phyloP scores from a whole-genome alignment of 495 filamentous ascomycete species.

The Bacidia rubella region DNA sequence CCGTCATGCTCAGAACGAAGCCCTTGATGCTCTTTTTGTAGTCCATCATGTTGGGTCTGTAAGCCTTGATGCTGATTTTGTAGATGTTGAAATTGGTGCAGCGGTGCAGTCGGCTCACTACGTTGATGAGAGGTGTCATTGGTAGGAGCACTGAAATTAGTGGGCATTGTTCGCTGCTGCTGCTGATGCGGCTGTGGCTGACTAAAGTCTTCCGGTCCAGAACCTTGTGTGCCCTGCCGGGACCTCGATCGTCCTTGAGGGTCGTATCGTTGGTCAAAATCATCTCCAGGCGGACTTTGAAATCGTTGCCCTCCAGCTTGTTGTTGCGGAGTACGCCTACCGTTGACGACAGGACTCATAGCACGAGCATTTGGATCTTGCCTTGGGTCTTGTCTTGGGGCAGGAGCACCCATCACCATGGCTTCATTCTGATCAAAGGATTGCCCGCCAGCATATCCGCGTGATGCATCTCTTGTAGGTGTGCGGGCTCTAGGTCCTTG shows the following conservation, averaged over 20 bases:
- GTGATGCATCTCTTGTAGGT: slow-evolving; percentile 37
- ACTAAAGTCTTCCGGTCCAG: slow-evolving; percentile 8
- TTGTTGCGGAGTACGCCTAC: slow-evolving; percentile 51
- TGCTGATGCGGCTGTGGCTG: slow-evolving; percentile 12
- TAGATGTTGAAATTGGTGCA: slow-evolving; percentile 16
- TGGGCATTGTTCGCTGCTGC: background rate
- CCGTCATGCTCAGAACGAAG: slow-evolving; percentile 2
- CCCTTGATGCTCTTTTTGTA: slow-evolving; percentile 7
- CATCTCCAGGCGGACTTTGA: slow-evolving; percentile 6
- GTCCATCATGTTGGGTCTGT: slow-evolving; percentile 8
- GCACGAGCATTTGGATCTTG: slow-evolving; percentile 20
- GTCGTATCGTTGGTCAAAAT: slow-evolving; percentile 13
- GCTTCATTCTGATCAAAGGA: slow-evolving; percentile 25
- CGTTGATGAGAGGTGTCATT: background rate
- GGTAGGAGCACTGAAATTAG: background rate
- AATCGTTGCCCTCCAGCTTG: slow-evolving; percentile 20
- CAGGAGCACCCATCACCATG: slow-evolving; percentile 18
- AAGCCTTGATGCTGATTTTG: slow-evolving; percentile 15
- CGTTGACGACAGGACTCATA: slow-evolving; percentile 34
- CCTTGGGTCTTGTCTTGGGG: slow-evolving; percentile 24
- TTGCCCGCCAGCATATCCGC: slow-evolving; percentile 32
- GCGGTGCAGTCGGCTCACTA: background rate
- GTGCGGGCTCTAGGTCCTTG: slow-evolving; percentile 43
- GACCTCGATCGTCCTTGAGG: slow-evolving; percentile 15
- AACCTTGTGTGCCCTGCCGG: slow-evolving; percentile 18